Base-by-base conservation (phyloP, 257 asterid species). In the Nicotiana benthamiana region DNA sequence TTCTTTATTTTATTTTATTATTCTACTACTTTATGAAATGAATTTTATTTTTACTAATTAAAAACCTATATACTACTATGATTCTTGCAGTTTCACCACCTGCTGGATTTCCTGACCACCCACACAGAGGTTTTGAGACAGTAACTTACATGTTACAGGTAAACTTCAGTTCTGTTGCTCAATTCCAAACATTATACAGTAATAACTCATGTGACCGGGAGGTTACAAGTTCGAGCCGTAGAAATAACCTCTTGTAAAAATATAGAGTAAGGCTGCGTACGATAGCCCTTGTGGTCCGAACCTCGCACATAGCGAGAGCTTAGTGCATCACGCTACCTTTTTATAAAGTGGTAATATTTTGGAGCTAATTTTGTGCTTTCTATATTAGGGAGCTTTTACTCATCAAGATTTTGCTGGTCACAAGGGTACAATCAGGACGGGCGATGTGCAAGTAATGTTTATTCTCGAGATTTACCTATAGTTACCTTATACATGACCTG, bases 61-160 rank as follows among this genome's bases (percentile, higher is more conserved):
- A 43, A 36, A 40, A 22, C 4, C 56, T n/a, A n/a, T n/a, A 22
- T 43, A 5, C 3, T n/a, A 1, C 9, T 46, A 1, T 66, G 13
- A 27, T 72, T 61, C 5, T 76, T 80, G 26, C 92, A 95, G 99
- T 95, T 83, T 59, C 97, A 36, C 92, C 96, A 7, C 98, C 99
- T 70, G 99, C 94, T 72, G 99, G 98, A 84, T 95, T 95, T 82
- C 98, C 99, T 13, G 98, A 95, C 53, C 99, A 95, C 84, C 99
- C 99, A 22, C 99, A 95, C 89, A 87, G 97, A 88, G 99, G 99
- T 28, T 95, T 92, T 79, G 99, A 95, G 92, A 95, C 98, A 24
- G 99, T 95, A 17, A 92, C 99, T 70, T 95, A 95, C 32, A 61
- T 95, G 90, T 77, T 95, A 79, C 92, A 93, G 93, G 98, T 92